These are phyloP conservation scores for Echinochloa phyllopogon DNA, from an alignment of 176 grass and related monocot species.

Conservation along the genomic window DNA sequence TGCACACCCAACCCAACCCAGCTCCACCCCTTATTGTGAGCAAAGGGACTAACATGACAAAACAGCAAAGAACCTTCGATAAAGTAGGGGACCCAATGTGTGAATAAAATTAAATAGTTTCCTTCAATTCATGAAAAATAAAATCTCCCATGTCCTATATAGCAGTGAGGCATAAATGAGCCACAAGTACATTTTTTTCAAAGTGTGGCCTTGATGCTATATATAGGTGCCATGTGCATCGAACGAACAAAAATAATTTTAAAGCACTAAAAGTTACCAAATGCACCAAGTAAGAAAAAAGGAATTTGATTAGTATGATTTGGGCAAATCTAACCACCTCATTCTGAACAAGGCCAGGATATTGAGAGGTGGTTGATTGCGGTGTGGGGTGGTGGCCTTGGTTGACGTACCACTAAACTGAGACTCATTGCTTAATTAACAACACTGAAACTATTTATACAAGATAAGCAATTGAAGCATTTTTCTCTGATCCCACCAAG, in stretches of 20 bases:
- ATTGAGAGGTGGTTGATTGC: constrained; percentile 6
- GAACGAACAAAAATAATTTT: not conserved
- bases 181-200: not conserved
- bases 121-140: not conserved
- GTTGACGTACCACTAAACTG: not conserved
- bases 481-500: constrained; percentile 19
- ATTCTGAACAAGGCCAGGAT: not conserved
- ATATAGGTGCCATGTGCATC: not conserved
- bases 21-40: not conserved
- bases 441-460: constrained; percentile 14
- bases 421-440: not conserved
- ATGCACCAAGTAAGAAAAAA: constrained; percentile 29
- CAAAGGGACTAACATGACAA: not conserved
- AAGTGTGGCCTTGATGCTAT: constrained; percentile 8
- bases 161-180: not conserved
- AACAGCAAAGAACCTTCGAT: not conserved
- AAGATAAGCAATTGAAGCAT: constrained; percentile 19
- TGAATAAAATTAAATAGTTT: not conserved
- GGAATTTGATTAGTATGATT: not conserved
- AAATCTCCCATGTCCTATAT: not conserved
- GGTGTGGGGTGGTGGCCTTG: not conserved
- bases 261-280: constrained; percentile 13
- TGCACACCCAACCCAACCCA: not conserved
- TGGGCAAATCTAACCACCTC: not conserved
- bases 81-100: not conserved